Percentiles rank a stretch among this genome's conserved stretches.
phyloP scores from a whole-genome alignment of 768 basidiomycete species.

The Rhizopogon rudus region DNA sequence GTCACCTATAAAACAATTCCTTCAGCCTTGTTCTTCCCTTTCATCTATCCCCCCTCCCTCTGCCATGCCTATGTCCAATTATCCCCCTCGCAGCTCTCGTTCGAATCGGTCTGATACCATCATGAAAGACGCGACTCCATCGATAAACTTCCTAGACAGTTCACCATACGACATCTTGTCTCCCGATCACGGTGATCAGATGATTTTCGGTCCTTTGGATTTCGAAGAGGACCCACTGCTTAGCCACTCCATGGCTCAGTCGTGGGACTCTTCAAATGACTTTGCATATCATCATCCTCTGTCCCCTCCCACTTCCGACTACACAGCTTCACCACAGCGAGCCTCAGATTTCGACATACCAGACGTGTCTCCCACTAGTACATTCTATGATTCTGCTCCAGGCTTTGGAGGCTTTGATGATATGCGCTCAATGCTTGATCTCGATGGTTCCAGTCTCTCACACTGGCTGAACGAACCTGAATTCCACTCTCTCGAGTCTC shows the following conservation, averaged over 20 bases:
- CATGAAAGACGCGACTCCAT: constrained; percentile 21
- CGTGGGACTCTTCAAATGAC: constrained; percentile 25
- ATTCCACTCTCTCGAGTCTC: constrained; percentile 25
- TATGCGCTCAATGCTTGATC: constrained; percentile 31
- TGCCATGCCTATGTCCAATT: constrained; percentile 38
- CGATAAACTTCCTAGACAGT: constrained; percentile 37
- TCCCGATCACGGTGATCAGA: constrained; percentile 25
- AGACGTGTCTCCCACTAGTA: constrained; percentile 35
- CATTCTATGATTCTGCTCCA: constrained; percentile 29
- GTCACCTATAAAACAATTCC: constrained; percentile 32
- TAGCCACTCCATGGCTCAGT: constrained; percentile 8
- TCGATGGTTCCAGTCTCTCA: constrained; percentile 37
- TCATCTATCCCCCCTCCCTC: constrained; percentile 18
- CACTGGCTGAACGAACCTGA: constrained; percentile 67
- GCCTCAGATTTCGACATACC: constrained; percentile 35
- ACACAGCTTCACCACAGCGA: constrained; percentile 34
- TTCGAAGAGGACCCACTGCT: constrained; percentile 25
- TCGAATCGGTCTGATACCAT: constrained; percentile 20
- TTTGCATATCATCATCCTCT: constrained; percentile 34
- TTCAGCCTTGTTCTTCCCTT: constrained; percentile 15
- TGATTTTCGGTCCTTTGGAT: constrained; percentile 32
- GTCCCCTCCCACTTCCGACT: constrained; percentile 36
- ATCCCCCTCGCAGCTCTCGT: constrained; percentile 31
- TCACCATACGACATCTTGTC: constrained; percentile 34
- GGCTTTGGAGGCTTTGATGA: constrained; percentile 25